These are phyloP conservation scores for Aspergillus uvarum DNA, from an alignment of 2,329 filamentous ascomycete genomes.

Conservation along the genomic window DNA sequence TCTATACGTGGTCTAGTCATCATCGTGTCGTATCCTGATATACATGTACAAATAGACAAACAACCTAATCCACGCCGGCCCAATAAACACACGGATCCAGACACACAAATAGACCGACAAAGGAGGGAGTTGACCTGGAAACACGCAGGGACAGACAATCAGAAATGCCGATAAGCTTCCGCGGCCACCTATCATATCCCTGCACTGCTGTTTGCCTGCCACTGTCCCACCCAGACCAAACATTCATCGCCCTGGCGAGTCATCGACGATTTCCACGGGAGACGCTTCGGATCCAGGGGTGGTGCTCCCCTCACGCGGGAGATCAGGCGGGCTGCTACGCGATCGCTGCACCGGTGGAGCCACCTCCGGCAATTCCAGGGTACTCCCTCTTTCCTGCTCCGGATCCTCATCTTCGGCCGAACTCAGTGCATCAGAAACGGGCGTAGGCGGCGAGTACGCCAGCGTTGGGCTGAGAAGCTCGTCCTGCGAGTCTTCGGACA, in stretches of 20 bases:
- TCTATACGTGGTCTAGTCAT: background rate
- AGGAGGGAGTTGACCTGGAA: background rate
- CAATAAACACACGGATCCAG: background rate
- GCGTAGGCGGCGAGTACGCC: conserved; percentile 42
- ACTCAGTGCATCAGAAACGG: conserved; percentile 31
- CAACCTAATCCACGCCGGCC: background rate
- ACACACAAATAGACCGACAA: background rate
- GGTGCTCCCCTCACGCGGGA: conserved; percentile 16
- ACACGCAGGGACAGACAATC: background rate
- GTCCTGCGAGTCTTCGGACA: conserved; percentile 38
- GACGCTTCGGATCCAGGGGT: background rate
- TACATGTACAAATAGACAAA: background rate
- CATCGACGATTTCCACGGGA: background rate
- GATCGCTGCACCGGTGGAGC: conserved; percentile 28
- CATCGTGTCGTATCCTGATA: background rate
- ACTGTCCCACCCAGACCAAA: background rate
- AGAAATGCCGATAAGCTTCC: no score
- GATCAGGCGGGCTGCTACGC: conserved; percentile 34
- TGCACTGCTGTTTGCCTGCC: background rate
- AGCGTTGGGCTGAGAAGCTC: conserved; percentile 31
- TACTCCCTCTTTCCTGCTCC: conserved; percentile 20
- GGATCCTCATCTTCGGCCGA: conserved; percentile 18
- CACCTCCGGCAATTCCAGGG: conserved; percentile 24
- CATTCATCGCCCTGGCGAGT: background rate
- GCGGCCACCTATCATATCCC: background rate